These are phyloP conservation scores for Coprinellus micaceus DNA, from an alignment of 768 basidiomycete genomes.

Conservation along the genomic window DNA sequence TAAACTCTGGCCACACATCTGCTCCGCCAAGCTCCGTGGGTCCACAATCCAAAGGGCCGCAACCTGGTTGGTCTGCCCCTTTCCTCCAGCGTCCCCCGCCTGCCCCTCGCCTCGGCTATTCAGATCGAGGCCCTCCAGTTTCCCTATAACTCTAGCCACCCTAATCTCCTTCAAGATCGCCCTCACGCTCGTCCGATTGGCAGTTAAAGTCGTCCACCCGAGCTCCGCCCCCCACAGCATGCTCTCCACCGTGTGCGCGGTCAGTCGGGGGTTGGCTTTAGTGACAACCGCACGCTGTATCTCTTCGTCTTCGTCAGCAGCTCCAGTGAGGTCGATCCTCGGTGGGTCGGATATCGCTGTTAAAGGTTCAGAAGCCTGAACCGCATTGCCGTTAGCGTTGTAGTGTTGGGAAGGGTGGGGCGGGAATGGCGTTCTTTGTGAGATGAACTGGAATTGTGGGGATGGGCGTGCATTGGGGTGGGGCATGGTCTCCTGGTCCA, in stretches of 20 bases:
- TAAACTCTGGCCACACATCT: constrained; percentile 30
- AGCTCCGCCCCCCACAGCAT: constrained; percentile 63
- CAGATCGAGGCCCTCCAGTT: constrained; percentile 25
- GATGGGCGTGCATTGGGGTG: constrained; percentile 26
- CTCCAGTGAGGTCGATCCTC: background rate
- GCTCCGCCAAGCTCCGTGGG: constrained; percentile 67
- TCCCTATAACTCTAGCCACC: constrained; percentile 29
- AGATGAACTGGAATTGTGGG: constrained; percentile 9
- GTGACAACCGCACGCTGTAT: constrained; percentile 53
- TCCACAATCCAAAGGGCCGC: constrained; percentile 23
- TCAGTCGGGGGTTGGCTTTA: constrained; percentile 56
- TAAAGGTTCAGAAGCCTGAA: background rate
- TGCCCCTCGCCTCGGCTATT: constrained; percentile 4
- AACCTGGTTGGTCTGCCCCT: constrained; percentile 1
- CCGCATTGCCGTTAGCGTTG: constrained; percentile 1
- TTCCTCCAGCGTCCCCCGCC: constrained; percentile 13
- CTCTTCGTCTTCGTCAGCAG: constrained; percentile 30
- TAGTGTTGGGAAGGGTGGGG: background rate
- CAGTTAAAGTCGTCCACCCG: constrained; percentile 86
- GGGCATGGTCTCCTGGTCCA: constrained; percentile 43
- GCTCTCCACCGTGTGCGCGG: constrained; percentile 74
- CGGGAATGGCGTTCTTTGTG: background rate
- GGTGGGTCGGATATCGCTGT: background rate
- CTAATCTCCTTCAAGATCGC: constrained; percentile 70
- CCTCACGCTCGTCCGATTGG: constrained; percentile 75